Evolutionary conservation across 2,329 filamentous ascomycete species (phyloP).

Genomic region (Sporothrix variecibatus): DNA sequence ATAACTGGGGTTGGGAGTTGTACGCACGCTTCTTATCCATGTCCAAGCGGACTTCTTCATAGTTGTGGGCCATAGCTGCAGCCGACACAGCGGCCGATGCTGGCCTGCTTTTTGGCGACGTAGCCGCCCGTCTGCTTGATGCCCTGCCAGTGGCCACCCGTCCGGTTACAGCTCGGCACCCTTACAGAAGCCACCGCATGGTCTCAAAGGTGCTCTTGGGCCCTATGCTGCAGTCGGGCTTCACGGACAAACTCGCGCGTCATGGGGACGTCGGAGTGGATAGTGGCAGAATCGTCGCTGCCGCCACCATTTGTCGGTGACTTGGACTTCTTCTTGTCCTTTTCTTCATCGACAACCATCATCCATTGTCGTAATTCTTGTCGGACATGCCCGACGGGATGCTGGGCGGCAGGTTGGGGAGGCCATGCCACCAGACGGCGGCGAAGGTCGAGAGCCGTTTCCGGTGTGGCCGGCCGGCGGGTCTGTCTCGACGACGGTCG

Average conservation of each 20-base stretch:
- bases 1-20: too few relatives aligned
- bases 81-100: slow-evolving; percentile 34
- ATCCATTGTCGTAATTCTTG: slow-evolving; percentile 23
- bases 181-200: slow-evolving; percentile 43
- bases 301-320: neutral
- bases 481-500: neutral
- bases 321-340: neutral
- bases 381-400: slow-evolving; percentile 22
- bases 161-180: slow-evolving; percentile 43
- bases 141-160: slow-evolving; percentile 41
- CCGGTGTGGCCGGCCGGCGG: neutral
- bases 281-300: slow-evolving; percentile 10
- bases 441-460: neutral
- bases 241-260: slow-evolving; percentile 30
- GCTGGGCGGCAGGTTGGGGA: slow-evolving; percentile 10
- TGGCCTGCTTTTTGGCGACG: slow-evolving; percentile 33
- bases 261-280: slow-evolving; percentile 23
- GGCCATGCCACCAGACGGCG: neutral
- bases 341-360: slow-evolving; percentile 28
- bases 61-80: slow-evolving; percentile 37
- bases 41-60: slow-evolving; percentile 39
- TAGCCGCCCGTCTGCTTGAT: slow-evolving; percentile 39
- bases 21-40: slow-evolving; percentile 37
- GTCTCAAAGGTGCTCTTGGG: slow-evolving; percentile 41
- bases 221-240: slow-evolving; percentile 39